Evolutionary conservation across 768 basidiomycete genomes (phyloP).

Genomic region (Pleurotus salmoneostramineus): DNA sequence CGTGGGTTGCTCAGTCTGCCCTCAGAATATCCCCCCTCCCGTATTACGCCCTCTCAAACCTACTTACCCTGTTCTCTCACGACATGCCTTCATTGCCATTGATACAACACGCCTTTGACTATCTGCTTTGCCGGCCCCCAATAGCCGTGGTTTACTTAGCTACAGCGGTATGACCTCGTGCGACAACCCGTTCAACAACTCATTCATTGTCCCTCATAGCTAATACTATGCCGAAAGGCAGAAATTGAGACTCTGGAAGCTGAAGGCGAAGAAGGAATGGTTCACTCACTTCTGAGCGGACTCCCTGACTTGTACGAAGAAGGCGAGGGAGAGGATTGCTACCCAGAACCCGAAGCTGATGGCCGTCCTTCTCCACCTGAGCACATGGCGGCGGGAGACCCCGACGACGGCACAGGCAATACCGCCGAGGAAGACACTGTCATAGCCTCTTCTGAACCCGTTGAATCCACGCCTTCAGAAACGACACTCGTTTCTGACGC

Average conservation of each 20-base stretch:
- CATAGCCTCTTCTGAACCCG: background rate
- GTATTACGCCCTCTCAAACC: slow-evolving; percentile 86
- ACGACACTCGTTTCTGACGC: background rate
- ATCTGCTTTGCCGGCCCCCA: slow-evolving; percentile 78
- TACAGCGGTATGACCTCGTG: slow-evolving; percentile 59
- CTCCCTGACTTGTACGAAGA: slow-evolving; percentile 54
- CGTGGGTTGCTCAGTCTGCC: slow-evolving; percentile 4
- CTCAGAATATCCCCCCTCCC: slow-evolving; percentile 72
- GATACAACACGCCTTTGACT: slow-evolving; percentile 92
- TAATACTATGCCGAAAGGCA: slow-evolving; percentile 68
- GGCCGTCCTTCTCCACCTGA: background rate
- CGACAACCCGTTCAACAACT: background rate
- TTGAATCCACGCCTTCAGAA: slow-evolving; percentile 7
- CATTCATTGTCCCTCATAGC: slow-evolving; percentile 33
- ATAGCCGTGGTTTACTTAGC: slow-evolving; percentile 79
- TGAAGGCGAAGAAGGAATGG: slow-evolving; percentile 79
- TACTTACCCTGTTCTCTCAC: slow-evolving; percentile 90
- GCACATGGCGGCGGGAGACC: too few species aligned
- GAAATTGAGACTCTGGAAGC: slow-evolving; percentile 58
- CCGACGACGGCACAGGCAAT: background rate
- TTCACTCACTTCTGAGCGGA: slow-evolving; percentile 69
- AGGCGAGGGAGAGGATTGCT: slow-evolving; percentile 7
- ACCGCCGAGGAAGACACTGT: slow-evolving; percentile 3
- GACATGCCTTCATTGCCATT: slow-evolving; percentile 87
- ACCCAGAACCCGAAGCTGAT: background rate